phyloP scores from a whole-genome alignment of 2,329 filamentous ascomycete genomes.

The Colletotrichum spaethianum region DNA sequence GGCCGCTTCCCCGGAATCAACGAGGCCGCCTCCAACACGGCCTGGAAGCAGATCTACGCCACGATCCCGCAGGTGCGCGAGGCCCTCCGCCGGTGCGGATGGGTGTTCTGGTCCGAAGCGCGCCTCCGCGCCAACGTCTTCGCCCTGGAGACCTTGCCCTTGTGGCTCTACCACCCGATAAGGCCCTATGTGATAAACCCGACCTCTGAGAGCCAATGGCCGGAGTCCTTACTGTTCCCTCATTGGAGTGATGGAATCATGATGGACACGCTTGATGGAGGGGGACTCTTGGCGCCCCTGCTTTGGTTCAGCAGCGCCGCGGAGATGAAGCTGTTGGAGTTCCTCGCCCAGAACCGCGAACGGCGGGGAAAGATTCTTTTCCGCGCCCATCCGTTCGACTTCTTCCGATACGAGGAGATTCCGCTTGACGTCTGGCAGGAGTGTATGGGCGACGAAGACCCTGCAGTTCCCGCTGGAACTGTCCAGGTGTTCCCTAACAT shows the following conservation, averaged over 20 bases:
- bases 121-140: not conserved
- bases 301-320: not conserved
- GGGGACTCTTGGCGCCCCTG: not conserved
- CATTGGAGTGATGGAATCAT: not conserved
- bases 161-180: slow-evolving; percentile 1
- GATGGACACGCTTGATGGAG: not conserved
- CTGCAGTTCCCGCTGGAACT: not conserved
- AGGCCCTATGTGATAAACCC: too few relatives aligned
- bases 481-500: not conserved
- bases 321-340: not conserved
- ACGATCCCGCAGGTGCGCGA: not conserved
- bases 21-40: slow-evolving; percentile 3
- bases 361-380: not conserved
- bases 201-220: too few relatives aligned
- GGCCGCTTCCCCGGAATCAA: not conserved
- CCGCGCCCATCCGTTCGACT: not conserved
- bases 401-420: not conserved
- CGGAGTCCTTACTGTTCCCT: not conserved
- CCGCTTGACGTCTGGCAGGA: not conserved
- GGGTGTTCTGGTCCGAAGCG: slow-evolving; percentile 24
- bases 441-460: not conserved
- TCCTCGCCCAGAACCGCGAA: not conserved
- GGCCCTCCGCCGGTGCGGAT: slow-evolving; percentile 14
- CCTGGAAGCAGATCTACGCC: slow-evolving; percentile 1
- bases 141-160: not conserved